These are phyloP conservation scores for Fusarium sp. DNA, from an alignment of 2,329 filamentous ascomycete species.

Conservation along the genomic window DNA sequence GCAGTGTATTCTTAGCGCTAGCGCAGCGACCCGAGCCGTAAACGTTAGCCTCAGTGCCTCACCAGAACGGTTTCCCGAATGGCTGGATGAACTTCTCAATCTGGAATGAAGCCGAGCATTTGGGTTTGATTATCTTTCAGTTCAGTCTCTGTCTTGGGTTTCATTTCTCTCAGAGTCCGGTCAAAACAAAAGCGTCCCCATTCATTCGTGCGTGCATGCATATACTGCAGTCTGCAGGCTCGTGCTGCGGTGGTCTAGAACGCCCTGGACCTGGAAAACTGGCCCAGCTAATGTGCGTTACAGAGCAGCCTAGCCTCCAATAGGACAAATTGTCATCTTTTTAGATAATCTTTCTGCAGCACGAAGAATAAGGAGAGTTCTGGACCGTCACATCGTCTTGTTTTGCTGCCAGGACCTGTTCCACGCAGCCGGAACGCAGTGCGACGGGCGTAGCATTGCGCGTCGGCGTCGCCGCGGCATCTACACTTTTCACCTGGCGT, in stretches of 20 bases:
- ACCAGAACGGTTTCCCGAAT: neutral
- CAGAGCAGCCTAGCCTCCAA: neutral
- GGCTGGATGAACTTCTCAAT: neutral
- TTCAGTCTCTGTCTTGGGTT: neutral
- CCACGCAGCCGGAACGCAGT: neutral
- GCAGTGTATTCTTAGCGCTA: constrained; percentile 2
- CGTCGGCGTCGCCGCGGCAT: neutral
- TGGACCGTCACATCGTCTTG: neutral
- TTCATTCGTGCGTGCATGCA: neutral
- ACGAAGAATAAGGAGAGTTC: neutral
- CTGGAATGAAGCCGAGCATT: neutral
- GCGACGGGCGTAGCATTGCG: neutral
- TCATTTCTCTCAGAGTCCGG: too few species aligned
- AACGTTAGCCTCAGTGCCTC: neutral
- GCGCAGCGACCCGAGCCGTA: constrained; percentile 34
- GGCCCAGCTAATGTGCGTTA: neutral
- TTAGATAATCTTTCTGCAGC: neutral
- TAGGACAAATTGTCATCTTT: neutral
- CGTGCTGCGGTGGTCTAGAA: neutral
- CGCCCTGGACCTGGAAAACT: neutral
- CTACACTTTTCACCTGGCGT: neutral
- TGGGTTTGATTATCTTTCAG: neutral
- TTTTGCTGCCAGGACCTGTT: neutral
- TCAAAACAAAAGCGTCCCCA: neutral
- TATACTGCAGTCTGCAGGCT: neutral